phyloP scores from a whole-genome alignment of 139 green algal species.

The Marvania coccoides region DNA sequence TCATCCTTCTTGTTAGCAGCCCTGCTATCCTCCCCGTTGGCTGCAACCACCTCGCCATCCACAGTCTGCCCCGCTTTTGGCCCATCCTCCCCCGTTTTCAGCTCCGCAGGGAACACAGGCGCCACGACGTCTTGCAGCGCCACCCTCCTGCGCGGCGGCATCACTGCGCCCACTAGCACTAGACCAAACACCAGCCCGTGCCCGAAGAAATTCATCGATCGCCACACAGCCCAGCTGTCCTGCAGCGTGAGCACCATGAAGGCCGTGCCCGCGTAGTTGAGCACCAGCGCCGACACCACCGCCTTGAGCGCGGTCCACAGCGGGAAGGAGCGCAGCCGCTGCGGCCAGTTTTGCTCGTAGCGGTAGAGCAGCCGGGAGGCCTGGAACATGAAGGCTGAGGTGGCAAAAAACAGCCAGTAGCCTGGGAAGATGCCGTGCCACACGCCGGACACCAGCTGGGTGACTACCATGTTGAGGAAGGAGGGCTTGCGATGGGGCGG shows the following conservation, averaged over 20 bases:
- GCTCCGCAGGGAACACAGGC: too few species aligned
- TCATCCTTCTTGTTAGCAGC: neutral
- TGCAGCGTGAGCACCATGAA: constrained; percentile 43
- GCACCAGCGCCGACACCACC: constrained; percentile 21
- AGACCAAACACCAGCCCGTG: constrained; percentile 29
- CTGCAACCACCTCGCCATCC: neutral
- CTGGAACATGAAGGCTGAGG: constrained; percentile 36
- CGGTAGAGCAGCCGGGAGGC: constrained; percentile 19
- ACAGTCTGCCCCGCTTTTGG: neutral
- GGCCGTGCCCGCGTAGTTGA: constrained; percentile 36
- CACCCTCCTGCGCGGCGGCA: constrained; percentile 12
- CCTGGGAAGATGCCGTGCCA: constrained; percentile 73
- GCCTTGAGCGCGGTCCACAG: constrained; percentile 29
- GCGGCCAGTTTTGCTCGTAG: constrained; percentile 32
- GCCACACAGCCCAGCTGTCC: constrained; percentile 25
- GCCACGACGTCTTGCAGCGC: neutral
- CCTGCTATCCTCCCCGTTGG: neutral
- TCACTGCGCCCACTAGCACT: constrained; percentile 19
- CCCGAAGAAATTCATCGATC: constrained; percentile 29
- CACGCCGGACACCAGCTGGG: constrained; percentile 66
- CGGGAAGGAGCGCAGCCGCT: neutral
- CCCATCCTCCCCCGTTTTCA: neutral
- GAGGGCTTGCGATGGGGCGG: constrained; percentile 36
- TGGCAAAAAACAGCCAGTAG: constrained; percentile 44
- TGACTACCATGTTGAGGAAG: constrained; percentile 64